These are phyloP conservation scores for Pythium periplocum DNA, from an alignment of 352 stramenopile species.

Conservation along the genomic window DNA sequence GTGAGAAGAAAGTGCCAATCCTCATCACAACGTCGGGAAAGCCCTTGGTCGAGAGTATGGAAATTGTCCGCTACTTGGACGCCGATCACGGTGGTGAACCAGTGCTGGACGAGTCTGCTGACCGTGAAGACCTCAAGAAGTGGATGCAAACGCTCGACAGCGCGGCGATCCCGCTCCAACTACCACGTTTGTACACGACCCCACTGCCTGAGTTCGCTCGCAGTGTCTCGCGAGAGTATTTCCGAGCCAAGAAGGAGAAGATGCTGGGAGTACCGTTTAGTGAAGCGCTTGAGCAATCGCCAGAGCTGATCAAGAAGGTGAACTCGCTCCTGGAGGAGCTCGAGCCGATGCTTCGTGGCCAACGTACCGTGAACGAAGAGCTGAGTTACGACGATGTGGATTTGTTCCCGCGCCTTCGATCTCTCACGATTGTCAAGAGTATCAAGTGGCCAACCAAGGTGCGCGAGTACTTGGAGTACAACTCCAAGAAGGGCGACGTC, in stretches of 20 bases:
- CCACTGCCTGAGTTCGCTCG: slow-evolving; percentile 40
- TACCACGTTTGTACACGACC: slow-evolving; percentile 41
- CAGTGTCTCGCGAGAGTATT: slow-evolving; percentile 39
- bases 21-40: slow-evolving; percentile 20
- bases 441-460: slow-evolving; percentile 44
- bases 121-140: slow-evolving; percentile 33
- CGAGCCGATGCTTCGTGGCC: slow-evolving; percentile 30
- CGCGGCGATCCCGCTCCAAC: slow-evolving; percentile 33
- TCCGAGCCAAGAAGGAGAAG: slow-evolving; percentile 53
- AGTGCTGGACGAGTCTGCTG: slow-evolving; percentile 29
- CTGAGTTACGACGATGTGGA: slow-evolving; percentile 56
- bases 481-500: slow-evolving; percentile 35
- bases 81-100: slow-evolving; percentile 22
- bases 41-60: slow-evolving; percentile 31
- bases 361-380: slow-evolving; percentile 33
- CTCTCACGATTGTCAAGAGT: slow-evolving; percentile 49
- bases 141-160: slow-evolving; percentile 41
- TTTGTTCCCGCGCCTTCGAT: slow-evolving; percentile 38
- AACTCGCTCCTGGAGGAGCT: slow-evolving; percentile 37
- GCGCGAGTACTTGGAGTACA: slow-evolving; percentile 41
- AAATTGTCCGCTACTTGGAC: slow-evolving; percentile 44
- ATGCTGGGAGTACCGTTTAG: slow-evolving; percentile 30
- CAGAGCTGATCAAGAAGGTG: slow-evolving; percentile 29
- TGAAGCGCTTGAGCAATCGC: slow-evolving; percentile 29
- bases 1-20: slow-evolving; percentile 28